Evolutionary conservation across 2,329 filamentous ascomycete genomes (phyloP), one percentile per base, ranked within the genome.

Genomic region (Endoconidiophora laricicola): DNA sequence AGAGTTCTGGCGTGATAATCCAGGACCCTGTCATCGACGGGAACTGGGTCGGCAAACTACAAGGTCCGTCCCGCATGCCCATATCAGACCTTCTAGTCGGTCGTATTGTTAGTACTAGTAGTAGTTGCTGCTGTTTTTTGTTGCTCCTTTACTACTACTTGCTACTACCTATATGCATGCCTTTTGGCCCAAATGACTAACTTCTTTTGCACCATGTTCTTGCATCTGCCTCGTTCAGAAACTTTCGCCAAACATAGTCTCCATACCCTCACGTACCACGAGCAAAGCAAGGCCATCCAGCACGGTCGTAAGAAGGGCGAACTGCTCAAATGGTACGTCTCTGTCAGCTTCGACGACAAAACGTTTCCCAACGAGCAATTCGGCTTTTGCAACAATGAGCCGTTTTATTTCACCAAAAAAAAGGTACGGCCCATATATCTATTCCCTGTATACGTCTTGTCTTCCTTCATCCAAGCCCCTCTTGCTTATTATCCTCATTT

Each of bases 401-500:
- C 57, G 29, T 67, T 66, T 0, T 52, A 57, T 0, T 76, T 74
- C 48, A 51, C 59, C 9, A 62, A 57, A 23, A 76, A 76, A 56
- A 76, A 72, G 63, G 69, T 62, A 48, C 23, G 56, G 42, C 4
- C 7, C 29, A 33, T 9, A 33, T 12, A 9, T 33, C 29, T 33
- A 2, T 9, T 33, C 5, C 9, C 29, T 33, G 29, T 12, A 6
- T 33, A 33, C 5, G 12, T 4, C 10, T n/a, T 23, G 16, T 6
- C 16, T 42, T 36, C 16, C 36, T 44, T 10, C 14, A 14, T 38
- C 5, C 14, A n/a, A 26, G 23, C 12, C 33, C 7, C 6, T 38
- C 39, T 23, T n/a, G 12, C 24, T 18, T 29, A 24, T 20, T 46
- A 16, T 6, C 33, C 33, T 26, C 4, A 4, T 14, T 23, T 26